These are phyloP conservation scores for Marvania coccoides DNA, from an alignment of 139 green algal genomes.

Conservation along the genomic window DNA sequence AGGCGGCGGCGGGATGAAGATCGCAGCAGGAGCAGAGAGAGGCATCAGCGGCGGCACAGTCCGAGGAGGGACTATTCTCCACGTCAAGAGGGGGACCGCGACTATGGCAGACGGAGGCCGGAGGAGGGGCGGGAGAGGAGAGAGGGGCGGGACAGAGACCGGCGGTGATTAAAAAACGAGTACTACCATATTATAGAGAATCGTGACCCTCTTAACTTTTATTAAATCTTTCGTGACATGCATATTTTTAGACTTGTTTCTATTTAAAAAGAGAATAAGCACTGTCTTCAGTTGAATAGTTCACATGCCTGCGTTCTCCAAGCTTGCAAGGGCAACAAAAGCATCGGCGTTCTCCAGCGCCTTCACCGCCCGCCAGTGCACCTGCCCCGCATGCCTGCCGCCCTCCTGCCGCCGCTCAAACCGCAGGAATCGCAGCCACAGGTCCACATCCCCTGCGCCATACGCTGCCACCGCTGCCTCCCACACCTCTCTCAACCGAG, in stretches of 20 bases:
- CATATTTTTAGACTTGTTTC: not conserved
- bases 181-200: not conserved
- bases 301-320: not conserved
- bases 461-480: slow-evolving; percentile 39
- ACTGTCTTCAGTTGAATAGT: slow-evolving; percentile 3
- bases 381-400: slow-evolving; percentile 19
- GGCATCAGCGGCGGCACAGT: too few relatives aligned
- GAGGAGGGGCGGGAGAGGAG: too few relatives aligned
- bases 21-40: not conserved
- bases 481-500: not conserved
- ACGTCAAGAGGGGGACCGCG: too few relatives aligned
- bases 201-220: too few relatives aligned
- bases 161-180: not conserved
- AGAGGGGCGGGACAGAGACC: not conserved
- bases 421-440: slow-evolving; percentile 57
- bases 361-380: slow-evolving; percentile 66
- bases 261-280: not conserved
- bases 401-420: slow-evolving; percentile 11
- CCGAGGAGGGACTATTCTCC: too few relatives aligned
- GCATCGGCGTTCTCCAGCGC: slow-evolving; percentile 34
- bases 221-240: too few relatives aligned
- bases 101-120: too few relatives aligned
- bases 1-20: not conserved
- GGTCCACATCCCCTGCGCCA: slow-evolving; percentile 28
- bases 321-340: slow-evolving; percentile 25